A percentile compares a stretch with the other conserved stretches of the same genome.
These are phyloP conservation scores for Pulveroboletus sp. DNA, from an alignment of 768 basidiomycete genomes.

Conservation along the genomic window DNA sequence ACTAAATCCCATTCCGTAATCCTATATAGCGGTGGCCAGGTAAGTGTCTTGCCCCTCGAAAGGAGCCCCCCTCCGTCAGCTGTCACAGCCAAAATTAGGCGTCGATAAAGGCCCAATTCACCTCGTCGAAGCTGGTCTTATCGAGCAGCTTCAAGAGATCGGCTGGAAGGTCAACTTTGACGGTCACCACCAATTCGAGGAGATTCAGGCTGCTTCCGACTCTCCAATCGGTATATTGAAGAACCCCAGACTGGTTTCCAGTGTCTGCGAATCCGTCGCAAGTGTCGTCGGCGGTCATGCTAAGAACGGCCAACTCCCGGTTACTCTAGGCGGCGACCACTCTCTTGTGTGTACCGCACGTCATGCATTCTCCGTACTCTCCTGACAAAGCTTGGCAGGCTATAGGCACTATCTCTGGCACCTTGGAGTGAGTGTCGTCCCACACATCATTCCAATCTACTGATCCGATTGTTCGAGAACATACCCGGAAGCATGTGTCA, in stretches of 20 bases:
- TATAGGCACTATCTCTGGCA: conserved; percentile 93
- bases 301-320: conserved; percentile 72
- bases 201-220: conserved; percentile 45
- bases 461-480: conserved; percentile 37
- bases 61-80: conserved; percentile 9
- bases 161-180: conserved; percentile 91
- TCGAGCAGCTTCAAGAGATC: conserved; percentile 67
- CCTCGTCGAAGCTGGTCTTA: conserved; percentile 82
- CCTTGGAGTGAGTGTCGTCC: conserved; percentile 52
- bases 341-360: conserved; percentile 58
- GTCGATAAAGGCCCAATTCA: conserved; percentile 87
- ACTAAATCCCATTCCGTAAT: conserved; percentile 10
- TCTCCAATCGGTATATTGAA: conserved; percentile 86
- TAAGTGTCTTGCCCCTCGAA: conserved; percentile 10
- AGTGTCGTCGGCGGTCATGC: conserved; percentile 69
- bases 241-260: conserved; percentile 84
- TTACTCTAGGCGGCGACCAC: conserved; percentile 96
- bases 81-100: conserved; percentile 60
- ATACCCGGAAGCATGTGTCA: conserved; percentile 76
- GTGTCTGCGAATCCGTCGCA: conserved; percentile 78
- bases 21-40: conserved; percentile 28
- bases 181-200: conserved; percentile 86
- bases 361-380: conserved; percentile 2
- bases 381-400: conserved; percentile 39
- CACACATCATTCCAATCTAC: background rate